Evolutionary conservation across 192 early-diverging fungal species (phyloP).

Genomic region (Funneliformis geosporum): DNA sequence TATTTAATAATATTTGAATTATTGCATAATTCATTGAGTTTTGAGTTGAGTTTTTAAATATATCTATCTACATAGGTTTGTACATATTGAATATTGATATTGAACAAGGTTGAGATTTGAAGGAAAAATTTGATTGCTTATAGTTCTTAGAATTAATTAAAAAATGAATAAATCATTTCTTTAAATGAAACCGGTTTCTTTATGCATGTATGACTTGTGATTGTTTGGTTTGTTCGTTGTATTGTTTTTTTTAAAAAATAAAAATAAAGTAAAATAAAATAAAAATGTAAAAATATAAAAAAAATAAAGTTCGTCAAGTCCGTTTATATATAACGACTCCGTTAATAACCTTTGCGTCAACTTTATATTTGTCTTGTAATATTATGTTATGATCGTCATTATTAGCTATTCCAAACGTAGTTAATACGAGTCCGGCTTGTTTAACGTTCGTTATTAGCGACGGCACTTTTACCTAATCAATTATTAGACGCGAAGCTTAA

Average conservation of each 20-base stretch:
- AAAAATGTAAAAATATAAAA: too few relatives aligned
- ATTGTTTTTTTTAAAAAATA: background rate
- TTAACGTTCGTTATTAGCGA: constrained; percentile 90
- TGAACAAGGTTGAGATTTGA: background rate
- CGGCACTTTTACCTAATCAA: constrained; percentile 81
- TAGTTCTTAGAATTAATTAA: background rate
- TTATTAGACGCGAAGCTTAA: constrained; percentile 5
- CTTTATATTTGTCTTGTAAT: constrained; percentile 81
- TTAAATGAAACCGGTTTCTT: background rate
- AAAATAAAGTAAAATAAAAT: too few relatives aligned
- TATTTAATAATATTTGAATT: too few relatives aligned
- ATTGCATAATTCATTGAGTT: background rate
- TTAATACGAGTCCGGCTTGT: constrained; percentile 86
- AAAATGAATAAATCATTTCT: background rate
- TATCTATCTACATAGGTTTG: background rate
- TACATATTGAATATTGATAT: background rate
- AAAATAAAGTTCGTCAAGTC: background rate
- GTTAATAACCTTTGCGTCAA: constrained; percentile 86
- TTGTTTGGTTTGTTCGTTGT: background rate
- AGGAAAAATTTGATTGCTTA: background rate
- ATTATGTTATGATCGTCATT: constrained; percentile 56
- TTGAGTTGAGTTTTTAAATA: background rate
- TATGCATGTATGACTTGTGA: background rate
- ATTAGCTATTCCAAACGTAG: constrained; percentile 88
- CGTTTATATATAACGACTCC: constrained; percentile 57